Percentiles rank a stretch among this genome's conserved stretches.
Conservation (phyloP, 2,329 filamentous ascomycete genomes). For the Venturia nashicola region DNA sequence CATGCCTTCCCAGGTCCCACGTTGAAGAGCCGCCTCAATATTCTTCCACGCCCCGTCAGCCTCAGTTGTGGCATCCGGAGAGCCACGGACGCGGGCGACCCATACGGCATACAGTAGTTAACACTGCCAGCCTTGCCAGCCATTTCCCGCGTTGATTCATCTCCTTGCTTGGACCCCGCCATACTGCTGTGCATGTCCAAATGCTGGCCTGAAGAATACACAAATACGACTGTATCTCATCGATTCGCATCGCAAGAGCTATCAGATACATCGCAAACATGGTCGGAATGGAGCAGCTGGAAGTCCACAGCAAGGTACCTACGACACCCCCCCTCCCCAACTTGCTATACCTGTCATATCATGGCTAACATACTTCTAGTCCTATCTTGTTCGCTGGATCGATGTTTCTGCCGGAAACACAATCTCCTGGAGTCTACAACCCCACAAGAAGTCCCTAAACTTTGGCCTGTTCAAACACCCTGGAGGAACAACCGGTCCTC, state of each 20-base stretch:
- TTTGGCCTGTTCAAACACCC: slow-evolving; percentile 98
- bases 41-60: background rate
- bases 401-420: slow-evolving; percentile 82
- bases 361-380: slow-evolving; percentile 40
- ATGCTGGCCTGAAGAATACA: background rate
- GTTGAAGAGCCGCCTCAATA: background rate
- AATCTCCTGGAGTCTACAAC: slow-evolving; percentile 94
- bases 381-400: slow-evolving; percentile 96
- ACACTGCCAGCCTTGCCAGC: background rate
- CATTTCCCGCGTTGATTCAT: background rate
- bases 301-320: slow-evolving; percentile 89
- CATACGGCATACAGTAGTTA: background rate
- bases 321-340: background rate
- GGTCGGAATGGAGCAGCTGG: slow-evolving; percentile 92
- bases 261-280: slow-evolving; percentile 32
- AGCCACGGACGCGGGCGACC: background rate
- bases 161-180: background rate
- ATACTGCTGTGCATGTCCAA: background rate
- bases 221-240: background rate
- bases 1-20: background rate
- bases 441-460: slow-evolving; percentile 97
- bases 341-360: background rate
- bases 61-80: background rate
- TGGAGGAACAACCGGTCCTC: slow-evolving; percentile 46
- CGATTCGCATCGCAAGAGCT: background rate